phyloP scores from a whole-genome alignment of 1,284 basidiomycete species.

The Omphalotus olearius region DNA sequence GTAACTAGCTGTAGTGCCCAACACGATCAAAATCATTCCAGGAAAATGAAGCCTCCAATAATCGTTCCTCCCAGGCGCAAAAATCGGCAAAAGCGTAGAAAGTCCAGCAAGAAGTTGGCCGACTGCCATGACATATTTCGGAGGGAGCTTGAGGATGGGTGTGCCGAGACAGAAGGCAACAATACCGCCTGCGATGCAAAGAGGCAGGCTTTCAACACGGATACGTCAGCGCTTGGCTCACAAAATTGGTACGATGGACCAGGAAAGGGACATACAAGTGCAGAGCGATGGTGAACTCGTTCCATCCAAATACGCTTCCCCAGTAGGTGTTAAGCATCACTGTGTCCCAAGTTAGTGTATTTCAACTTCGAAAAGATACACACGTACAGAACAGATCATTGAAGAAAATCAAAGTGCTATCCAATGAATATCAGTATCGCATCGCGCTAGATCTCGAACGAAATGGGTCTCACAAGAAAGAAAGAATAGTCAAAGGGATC shows the following conservation, averaged over 20 bases:
- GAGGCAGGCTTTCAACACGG: too few species aligned
- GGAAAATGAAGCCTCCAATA: constrained; percentile 8
- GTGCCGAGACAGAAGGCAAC: neutral
- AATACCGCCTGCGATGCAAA: neutral
- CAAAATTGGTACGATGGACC: too few species aligned
- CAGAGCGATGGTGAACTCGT: constrained; percentile 31
- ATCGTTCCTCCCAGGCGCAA: constrained; percentile 1
- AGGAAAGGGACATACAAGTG: constrained; percentile 30
- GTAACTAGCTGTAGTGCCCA: constrained; percentile 6
- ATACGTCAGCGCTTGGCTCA: too few species aligned
- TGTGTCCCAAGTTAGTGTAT: too few species aligned
- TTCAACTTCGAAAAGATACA: too few species aligned
- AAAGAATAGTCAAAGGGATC: neutral
- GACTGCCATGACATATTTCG: constrained; percentile 1
- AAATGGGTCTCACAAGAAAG: neutral
- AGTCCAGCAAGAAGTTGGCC: constrained; percentile 1
- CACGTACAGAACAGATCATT: too few species aligned
- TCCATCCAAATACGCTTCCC: constrained; percentile 36
- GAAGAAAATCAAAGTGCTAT: too few species aligned
- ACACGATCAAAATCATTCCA: constrained; percentile 4
- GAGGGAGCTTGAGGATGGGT: neutral
- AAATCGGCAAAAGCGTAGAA: constrained; percentile 1
- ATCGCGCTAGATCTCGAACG: too few species aligned
- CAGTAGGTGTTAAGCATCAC: constrained; percentile 33
- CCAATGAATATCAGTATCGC: too few species aligned